Conservation (phyloP, 1,284 basidiomycete genomes). For the Tremellales sp. region DNA sequence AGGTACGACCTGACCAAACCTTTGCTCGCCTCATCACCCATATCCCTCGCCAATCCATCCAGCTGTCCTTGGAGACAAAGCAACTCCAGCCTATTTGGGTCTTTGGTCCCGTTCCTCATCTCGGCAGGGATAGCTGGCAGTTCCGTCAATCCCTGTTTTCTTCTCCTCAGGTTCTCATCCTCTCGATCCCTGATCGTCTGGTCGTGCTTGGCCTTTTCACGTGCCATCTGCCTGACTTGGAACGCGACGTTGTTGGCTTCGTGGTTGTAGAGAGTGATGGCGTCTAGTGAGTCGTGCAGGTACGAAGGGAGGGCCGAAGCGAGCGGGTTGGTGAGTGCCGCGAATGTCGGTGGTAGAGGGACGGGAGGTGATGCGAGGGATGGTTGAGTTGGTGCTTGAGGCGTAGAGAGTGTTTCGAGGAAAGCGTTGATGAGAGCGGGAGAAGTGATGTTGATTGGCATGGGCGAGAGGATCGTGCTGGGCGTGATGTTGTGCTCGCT, state of each 20-base stretch:
- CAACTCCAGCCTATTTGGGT: slow-evolving; percentile 86
- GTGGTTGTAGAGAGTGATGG: slow-evolving; percentile 77
- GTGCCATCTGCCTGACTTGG: slow-evolving; percentile 81
- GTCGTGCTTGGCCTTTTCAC: slow-evolving; percentile 82
- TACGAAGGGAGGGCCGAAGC: slow-evolving; percentile 52
- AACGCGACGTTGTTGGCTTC: slow-evolving; percentile 94
- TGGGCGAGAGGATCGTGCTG: slow-evolving; percentile 81
- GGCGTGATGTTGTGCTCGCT: slow-evolving; percentile 83
- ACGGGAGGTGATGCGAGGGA: slow-evolving; percentile 35
- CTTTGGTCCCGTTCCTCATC: slow-evolving; percentile 78
- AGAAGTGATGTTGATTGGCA: slow-evolving; percentile 83
- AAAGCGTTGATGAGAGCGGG: slow-evolving; percentile 83
- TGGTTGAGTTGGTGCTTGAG: slow-evolving; percentile 38
- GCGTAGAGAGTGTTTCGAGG: slow-evolving; percentile 63
- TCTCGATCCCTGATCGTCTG: slow-evolving; percentile 73
- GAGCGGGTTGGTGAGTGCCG: slow-evolving; percentile 47
- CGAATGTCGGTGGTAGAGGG: slow-evolving; percentile 55
- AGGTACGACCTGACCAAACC: slow-evolving; percentile 48
- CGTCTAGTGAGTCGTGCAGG: slow-evolving; percentile 77
- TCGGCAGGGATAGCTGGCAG: slow-evolving; percentile 81
- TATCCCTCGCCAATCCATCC: slow-evolving; percentile 72
- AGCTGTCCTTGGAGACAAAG: slow-evolving; percentile 81
- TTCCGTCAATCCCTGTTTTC: slow-evolving; percentile 78
- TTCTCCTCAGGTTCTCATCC: slow-evolving; percentile 80
- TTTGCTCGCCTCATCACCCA: slow-evolving; percentile 65